Percentiles rank a stretch among this genome's conserved stretches.
Conservation (phyloP, 75 land plant species). For the Isoetes taiwanensis region DNA sequence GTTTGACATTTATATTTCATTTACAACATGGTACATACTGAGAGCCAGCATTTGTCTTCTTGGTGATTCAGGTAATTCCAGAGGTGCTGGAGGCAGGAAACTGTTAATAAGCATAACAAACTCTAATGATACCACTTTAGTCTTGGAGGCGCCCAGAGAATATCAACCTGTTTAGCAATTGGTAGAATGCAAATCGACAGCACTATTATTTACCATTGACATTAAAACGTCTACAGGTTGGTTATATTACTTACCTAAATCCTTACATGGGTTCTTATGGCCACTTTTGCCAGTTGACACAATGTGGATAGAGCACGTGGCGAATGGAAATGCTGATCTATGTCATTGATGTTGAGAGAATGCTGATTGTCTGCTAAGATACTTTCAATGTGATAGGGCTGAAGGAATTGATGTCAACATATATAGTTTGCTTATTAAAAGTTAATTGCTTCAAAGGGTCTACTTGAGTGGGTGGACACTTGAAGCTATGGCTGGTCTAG, state of each 20-base stretch:
- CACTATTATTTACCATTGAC: constrained; percentile 26
- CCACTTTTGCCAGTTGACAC: background rate
- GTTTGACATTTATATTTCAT: too few relatives aligned
- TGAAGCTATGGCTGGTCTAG: constrained; percentile 27
- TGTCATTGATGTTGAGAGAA: background rate
- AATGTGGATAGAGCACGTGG: background rate
- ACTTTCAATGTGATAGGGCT: background rate
- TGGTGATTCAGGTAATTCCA: constrained; percentile 17
- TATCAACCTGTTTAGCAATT: constrained; percentile 17
- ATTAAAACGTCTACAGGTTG: constrained; percentile 17
- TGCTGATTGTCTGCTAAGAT: background rate
- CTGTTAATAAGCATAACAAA: constrained; percentile 14
- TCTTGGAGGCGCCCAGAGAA: background rate
- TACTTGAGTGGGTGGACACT: constrained; percentile 35
- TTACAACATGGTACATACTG: background rate
- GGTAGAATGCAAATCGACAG: constrained; percentile 1
- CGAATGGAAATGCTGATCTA: background rate
- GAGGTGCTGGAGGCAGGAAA: constrained; percentile 13
- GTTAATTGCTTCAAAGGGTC: constrained; percentile 20
- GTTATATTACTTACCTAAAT: background rate
- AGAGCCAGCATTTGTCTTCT: background rate
- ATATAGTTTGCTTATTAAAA: constrained; percentile 16
- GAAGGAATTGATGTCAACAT: background rate
- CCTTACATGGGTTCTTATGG: background rate
- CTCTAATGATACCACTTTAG: constrained; percentile 15